A percentile compares a stretch with the other conserved stretches of the same genome.
These are phyloP conservation scores for Fusarium tjaetaba DNA, from an alignment of 2,329 filamentous ascomycete species.

Conservation along the genomic window DNA sequence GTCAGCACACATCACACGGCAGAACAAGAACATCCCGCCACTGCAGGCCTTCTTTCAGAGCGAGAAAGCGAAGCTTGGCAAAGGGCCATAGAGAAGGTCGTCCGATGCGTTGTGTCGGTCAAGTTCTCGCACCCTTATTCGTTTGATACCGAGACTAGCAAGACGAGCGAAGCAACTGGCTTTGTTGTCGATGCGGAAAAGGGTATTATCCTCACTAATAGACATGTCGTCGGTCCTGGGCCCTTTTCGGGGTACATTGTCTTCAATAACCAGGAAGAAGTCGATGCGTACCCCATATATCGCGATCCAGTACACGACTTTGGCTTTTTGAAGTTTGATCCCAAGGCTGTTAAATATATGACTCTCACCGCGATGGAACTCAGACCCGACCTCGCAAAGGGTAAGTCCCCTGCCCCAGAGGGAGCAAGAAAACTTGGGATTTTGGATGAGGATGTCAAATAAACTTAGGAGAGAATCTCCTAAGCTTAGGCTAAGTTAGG, in stretches of 20 bases:
- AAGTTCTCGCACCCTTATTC: slow-evolving; percentile 97
- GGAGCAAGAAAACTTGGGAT: background rate
- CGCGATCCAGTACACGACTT: slow-evolving; percentile 99
- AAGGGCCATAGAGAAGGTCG: slow-evolving; percentile 90
- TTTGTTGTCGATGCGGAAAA: slow-evolving; percentile 23
- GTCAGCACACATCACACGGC: background rate
- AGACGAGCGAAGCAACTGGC: slow-evolving; percentile 96
- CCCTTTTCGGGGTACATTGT: slow-evolving; percentile 98
- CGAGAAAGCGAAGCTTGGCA: slow-evolving; percentile 71
- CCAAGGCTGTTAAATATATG: slow-evolving; percentile 97
- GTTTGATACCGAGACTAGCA: slow-evolving; percentile 92
- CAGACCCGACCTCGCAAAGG: slow-evolving; percentile 21
- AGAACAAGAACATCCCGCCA: background rate
- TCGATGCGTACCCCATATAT: slow-evolving; percentile 95
- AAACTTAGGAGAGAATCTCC: background rate
- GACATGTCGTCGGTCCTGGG: slow-evolving; percentile 93
- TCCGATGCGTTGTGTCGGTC: slow-evolving; percentile 96
- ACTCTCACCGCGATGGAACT: slow-evolving; percentile 62
- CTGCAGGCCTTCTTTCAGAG: slow-evolving; percentile 16
- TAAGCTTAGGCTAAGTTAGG: background rate
- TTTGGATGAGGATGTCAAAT: too few species aligned
- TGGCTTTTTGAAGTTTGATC: slow-evolving; percentile 94
- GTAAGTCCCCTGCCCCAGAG: background rate
- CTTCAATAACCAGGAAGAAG: slow-evolving; percentile 98
- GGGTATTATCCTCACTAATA: slow-evolving; percentile 73